Percentiles rank a stretch among this genome's conserved stretches.
Conservation (phyloP, 352 stramenopile genomes). For the Phytopythium litorale region DNA sequence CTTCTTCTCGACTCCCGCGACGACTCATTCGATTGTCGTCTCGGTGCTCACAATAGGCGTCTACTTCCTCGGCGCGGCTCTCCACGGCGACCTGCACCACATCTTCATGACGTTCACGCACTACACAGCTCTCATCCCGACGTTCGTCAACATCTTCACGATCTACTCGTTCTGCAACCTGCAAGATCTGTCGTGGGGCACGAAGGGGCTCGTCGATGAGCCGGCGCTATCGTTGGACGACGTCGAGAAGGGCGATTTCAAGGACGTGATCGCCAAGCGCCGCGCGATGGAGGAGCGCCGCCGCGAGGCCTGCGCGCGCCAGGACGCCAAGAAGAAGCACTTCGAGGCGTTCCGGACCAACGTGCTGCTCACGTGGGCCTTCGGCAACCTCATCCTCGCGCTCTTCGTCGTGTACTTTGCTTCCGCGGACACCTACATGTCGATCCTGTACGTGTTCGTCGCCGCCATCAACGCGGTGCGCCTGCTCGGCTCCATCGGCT, state of each 20-base stretch:
- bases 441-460: conserved; percentile 66
- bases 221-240: conserved; percentile 48
- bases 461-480: conserved; percentile 65
- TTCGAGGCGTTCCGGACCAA: conserved; percentile 87
- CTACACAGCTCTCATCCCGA: conserved; percentile 84
- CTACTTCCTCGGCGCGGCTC: conserved; percentile 78
- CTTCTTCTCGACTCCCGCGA: conserved; percentile 66
- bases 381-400: conserved; percentile 79
- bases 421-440: conserved; percentile 52
- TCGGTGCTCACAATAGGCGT: conserved; percentile 69
- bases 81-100: conserved; percentile 80
- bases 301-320: conserved; percentile 44
- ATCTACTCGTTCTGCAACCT: conserved; percentile 91
- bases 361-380: conserved; percentile 74
- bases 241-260: conserved; percentile 76
- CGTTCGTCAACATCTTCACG: conserved; percentile 88
- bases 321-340: conserved; percentile 67
- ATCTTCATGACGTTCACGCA: conserved; percentile 86
- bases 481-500: conserved; percentile 57
- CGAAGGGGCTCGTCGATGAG: conserved; percentile 63
- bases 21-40: conserved; percentile 46
- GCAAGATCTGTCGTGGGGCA: conserved; percentile 87
- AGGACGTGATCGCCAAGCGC: conserved; percentile 78
- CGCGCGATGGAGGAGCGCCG: conserved; percentile 66
- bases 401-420: conserved; percentile 71